Percentiles rank a stretch among this genome's conserved stretches.
These are phyloP conservation scores for Pseudogymnoascus sp. DNA, from an alignment of 2,329 filamentous ascomycete genomes.

Conservation along the genomic window DNA sequence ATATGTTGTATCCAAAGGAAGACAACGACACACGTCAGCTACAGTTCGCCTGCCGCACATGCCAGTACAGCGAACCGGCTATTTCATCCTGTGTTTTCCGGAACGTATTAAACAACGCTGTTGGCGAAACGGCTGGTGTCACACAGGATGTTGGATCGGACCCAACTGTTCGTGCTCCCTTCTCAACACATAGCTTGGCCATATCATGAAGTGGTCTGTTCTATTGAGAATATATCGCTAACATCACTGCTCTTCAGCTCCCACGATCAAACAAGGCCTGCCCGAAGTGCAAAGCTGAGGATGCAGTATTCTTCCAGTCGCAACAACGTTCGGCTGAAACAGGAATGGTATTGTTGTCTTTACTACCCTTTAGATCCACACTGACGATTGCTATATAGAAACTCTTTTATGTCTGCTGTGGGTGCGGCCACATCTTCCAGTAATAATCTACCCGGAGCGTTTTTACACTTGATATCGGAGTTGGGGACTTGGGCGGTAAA, in stretches of 20 bases:
- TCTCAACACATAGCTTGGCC: slow-evolving; percentile 38
- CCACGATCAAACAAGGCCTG: slow-evolving; percentile 82
- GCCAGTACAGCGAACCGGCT: slow-evolving; percentile 81
- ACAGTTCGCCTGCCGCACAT: slow-evolving; percentile 93
- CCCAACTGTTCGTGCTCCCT: slow-evolving; percentile 80
- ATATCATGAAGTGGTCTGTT: slow-evolving; percentile 33
- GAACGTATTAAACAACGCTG: slow-evolving; percentile 83
- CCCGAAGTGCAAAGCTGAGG: slow-evolving; percentile 73
- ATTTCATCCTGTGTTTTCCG: slow-evolving; percentile 89
- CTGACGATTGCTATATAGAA: slow-evolving; percentile 46
- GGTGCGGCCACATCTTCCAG: slow-evolving; percentile 81
- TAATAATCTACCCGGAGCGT: slow-evolving; percentile 24
- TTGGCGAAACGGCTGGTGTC: slow-evolving; percentile 92
- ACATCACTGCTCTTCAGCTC: slow-evolving; percentile 53
- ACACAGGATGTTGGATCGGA: slow-evolving; percentile 95
- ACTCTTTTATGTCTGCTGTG: slow-evolving; percentile 90
- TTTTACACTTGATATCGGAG: background rate
- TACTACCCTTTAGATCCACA: background rate
- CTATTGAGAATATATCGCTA: background rate
- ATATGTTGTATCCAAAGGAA: slow-evolving; percentile 96
- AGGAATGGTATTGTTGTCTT: slow-evolving; percentile 75
- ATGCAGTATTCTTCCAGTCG: slow-evolving; percentile 98
- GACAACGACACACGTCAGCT: slow-evolving; percentile 75
- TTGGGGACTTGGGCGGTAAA: background rate
- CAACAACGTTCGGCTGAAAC: slow-evolving; percentile 95